phyloP scores from a whole-genome alignment of 2,329 filamentous ascomycete genomes.

The Leptographium procerum region DNA sequence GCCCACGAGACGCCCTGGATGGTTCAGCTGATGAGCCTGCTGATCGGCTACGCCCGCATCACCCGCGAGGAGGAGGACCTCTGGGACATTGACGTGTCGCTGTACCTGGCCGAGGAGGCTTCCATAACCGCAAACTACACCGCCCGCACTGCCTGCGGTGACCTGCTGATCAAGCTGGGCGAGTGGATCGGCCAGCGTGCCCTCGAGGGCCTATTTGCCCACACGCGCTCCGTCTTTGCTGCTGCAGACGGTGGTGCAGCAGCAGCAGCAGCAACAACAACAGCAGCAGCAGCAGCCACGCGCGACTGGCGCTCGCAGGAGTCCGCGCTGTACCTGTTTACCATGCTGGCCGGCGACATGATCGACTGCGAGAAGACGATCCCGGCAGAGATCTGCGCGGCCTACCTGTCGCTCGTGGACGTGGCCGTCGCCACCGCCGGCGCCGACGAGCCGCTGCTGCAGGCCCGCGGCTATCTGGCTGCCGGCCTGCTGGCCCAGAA shows the following conservation, averaged over 20 bases:
- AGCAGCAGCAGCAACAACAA: background rate
- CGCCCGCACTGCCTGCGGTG: conserved; percentile 81
- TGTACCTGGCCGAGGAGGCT: conserved; percentile 91
- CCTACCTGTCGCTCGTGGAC: conserved; percentile 70
- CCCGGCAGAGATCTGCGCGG: conserved; percentile 54
- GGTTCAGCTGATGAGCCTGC: conserved; percentile 74
- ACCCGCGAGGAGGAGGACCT: conserved; percentile 85
- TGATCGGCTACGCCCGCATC: conserved; percentile 78
- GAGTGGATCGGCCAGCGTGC: conserved; percentile 75
- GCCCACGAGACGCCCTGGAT: conserved; percentile 67
- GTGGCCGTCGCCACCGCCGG: conserved; percentile 62
- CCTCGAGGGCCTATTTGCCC: conserved; percentile 66
- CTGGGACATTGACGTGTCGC: conserved; percentile 93
- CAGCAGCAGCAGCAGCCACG: background rate
- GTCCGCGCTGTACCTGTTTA: conserved; percentile 72
- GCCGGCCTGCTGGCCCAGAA: conserved; percentile 69
- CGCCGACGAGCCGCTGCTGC: conserved; percentile 55
- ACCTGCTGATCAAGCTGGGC: conserved; percentile 82
- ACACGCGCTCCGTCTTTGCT: conserved; percentile 64
- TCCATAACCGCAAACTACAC: conserved; percentile 95
- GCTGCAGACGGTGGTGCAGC: too few relatives aligned
- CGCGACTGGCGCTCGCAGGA: conserved; percentile 57
- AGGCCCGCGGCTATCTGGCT: conserved; percentile 78
- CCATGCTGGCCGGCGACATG: conserved; percentile 74
- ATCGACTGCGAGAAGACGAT: conserved; percentile 64